These are phyloP conservation scores for Backusella liffmaniae DNA, from an alignment of 192 early-diverging fungal species.

Conservation along the genomic window DNA sequence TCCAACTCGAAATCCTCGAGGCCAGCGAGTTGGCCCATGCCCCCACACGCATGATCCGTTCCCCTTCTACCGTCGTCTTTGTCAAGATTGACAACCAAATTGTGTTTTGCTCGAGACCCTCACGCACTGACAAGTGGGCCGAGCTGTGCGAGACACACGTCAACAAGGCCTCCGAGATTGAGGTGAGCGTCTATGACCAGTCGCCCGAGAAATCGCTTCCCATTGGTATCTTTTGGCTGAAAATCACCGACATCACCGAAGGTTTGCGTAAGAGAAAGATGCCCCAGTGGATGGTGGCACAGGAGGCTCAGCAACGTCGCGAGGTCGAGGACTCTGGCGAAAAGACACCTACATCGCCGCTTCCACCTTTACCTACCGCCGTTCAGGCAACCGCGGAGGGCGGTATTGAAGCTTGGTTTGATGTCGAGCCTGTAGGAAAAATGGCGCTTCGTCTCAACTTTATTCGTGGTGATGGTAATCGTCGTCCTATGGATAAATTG, in stretches of 20 bases:
- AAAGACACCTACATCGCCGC: neutral
- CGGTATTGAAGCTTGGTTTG: conserved; percentile 79
- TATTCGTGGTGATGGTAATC: conserved; percentile 46
- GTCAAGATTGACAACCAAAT: conserved; percentile 82
- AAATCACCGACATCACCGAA: conserved; percentile 89
- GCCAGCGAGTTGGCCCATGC: conserved; percentile 59
- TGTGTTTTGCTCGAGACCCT: conserved; percentile 71
- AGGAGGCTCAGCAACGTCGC: conserved; percentile 21
- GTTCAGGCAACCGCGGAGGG: conserved; percentile 26
- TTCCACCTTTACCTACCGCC: neutral
- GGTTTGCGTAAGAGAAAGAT: conserved; percentile 72
- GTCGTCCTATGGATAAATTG: conserved; percentile 51
- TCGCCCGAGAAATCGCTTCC: conserved; percentile 64
- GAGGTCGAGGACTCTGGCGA: neutral
- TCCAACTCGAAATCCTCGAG: conserved; percentile 62
- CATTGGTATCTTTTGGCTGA: conserved; percentile 89
- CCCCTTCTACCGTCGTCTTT: conserved; percentile 67
- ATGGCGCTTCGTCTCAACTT: conserved; percentile 84
- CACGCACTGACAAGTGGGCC: conserved; percentile 67
- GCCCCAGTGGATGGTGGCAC: conserved; percentile 53
- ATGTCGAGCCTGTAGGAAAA: conserved; percentile 92
- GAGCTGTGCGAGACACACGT: conserved; percentile 87
- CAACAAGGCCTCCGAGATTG: conserved; percentile 88
- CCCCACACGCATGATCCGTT: conserved; percentile 50
- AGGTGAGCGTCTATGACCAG: conserved; percentile 87